Base-by-base conservation (phyloP, 345 rosid genomes). In the Anacardium occidentale region DNA sequence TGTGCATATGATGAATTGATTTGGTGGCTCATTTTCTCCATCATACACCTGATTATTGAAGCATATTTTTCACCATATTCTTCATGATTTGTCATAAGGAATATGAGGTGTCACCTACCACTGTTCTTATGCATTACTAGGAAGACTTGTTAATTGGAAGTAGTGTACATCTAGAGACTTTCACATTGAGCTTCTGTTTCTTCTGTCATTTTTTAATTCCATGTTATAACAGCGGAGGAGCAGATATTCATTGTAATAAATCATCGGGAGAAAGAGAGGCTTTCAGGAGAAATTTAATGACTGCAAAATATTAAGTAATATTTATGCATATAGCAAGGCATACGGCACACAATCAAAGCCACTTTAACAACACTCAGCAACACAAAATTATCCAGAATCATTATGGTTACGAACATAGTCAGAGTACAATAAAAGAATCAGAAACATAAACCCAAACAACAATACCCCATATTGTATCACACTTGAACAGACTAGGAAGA, bases 351-450 rank as follows among this genome's bases (percentile, higher is more conserved):
- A 70, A 45, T 72, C 20, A 70, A 64, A 55, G 74, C 58, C 73
- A 69, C 64, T 52, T 62, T 75, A 68, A 58, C 65, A 44, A 59
- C 70, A 64, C 56, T 79, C 81, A 18, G 54, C 45, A 58, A 75
- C 56, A 59, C 47, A 56, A 42, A 21, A 12, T 17, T 18, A 50
- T 56, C 26, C 62, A 29, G 47, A 47, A 72, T n/a, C 32, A 76
- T 24, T 54, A 65, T 32, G 25, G 34, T 75, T 60, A 51, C 69
- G 17, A 37, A 66, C 63, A 75, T 37, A 70, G 60, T 29, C 42
- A 62, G 64, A 74, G 80, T 74, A 81, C 70, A 82, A 0, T 71
- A 73, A 66, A 82, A 80, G 74, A 76, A 80, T 85, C 62, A 50
- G 64, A 77, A 77, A 55, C 59, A 74, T 64, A 68, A 71, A 64